Evolutionary conservation across 1,284 basidiomycete genomes (phyloP).

Genomic region (Taiwanofungus camphoratus): DNA sequence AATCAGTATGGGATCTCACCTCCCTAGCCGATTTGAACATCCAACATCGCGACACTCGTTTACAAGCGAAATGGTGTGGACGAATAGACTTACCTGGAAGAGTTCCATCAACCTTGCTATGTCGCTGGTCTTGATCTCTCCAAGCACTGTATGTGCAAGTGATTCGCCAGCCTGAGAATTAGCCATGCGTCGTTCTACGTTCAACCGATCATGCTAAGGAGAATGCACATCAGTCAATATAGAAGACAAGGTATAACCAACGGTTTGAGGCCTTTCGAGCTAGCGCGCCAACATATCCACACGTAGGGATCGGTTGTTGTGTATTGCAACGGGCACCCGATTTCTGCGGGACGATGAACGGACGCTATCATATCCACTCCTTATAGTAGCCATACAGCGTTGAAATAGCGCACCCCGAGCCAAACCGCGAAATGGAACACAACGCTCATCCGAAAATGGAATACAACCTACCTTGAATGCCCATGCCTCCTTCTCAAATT

Average conservation of each 20-base stretch:
- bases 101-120: constrained; percentile 79
- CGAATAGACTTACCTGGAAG: constrained; percentile 49
- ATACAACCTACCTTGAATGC: constrained; percentile 58
- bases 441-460: neutral
- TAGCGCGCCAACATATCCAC: no score
- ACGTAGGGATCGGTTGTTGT: no score
- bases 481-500: constrained; percentile 69
- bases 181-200: constrained; percentile 55
- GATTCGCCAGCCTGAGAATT: constrained; percentile 30
- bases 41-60: constrained; percentile 40
- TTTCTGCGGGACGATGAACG: no score
- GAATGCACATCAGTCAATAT: no score
- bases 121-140: constrained; percentile 66
- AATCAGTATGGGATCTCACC: neutral
- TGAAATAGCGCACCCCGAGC: no score
- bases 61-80: neutral
- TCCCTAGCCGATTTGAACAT: neutral
- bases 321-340: no score
- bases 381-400: no score
- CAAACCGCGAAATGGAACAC: neutral
- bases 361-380: no score
- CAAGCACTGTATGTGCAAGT: constrained; percentile 26
- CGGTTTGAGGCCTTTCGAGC: no score
- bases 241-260: constrained; percentile 6
- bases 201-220: constrained; percentile 63